These are phyloP conservation scores for Nakaseomyces sp. DNA, from an alignment of 1,139 yeast species.

Conservation along the genomic window DNA sequence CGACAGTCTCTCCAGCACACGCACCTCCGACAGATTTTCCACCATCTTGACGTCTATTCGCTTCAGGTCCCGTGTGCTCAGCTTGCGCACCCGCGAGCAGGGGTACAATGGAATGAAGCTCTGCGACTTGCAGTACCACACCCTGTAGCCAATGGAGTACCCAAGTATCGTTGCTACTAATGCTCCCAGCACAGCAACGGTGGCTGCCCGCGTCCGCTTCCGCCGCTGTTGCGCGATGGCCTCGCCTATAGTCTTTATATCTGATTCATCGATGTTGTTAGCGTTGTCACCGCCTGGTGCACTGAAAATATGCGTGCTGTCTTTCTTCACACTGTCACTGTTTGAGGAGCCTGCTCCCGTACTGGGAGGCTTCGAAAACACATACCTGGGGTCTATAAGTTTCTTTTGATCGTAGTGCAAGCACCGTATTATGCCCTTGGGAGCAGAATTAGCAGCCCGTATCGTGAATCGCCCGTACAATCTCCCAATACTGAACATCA, in stretches of 20 bases:
- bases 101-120: slow-evolving; percentile 26
- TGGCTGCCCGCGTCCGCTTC: slow-evolving; percentile 12
- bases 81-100: slow-evolving; percentile 20
- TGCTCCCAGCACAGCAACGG: slow-evolving; percentile 12
- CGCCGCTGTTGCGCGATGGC: slow-evolving; percentile 17
- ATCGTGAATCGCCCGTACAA: no score
- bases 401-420: not conserved
- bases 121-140: slow-evolving; percentile 19
- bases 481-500: no score
- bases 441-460: no score
- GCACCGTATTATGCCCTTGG: not conserved
- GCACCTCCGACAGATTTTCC: slow-evolving; percentile 15
- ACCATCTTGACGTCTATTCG: slow-evolving; percentile 19
- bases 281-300: no score
- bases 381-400: slow-evolving; percentile 11
- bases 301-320: no score
- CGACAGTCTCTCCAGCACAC: slow-evolving; percentile 22
- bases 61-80: slow-evolving; percentile 19
- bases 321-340: no score
- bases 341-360: no score
- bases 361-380: slow-evolving; percentile 12
- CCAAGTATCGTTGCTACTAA: slow-evolving; percentile 22
- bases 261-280: not conserved
- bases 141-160: slow-evolving; percentile 25
- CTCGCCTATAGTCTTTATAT: slow-evolving; percentile 11